These are phyloP conservation scores for Hirsutella rhossiliensis DNA, from an alignment of 2,329 filamentous ascomycete genomes.

Conservation along the genomic window DNA sequence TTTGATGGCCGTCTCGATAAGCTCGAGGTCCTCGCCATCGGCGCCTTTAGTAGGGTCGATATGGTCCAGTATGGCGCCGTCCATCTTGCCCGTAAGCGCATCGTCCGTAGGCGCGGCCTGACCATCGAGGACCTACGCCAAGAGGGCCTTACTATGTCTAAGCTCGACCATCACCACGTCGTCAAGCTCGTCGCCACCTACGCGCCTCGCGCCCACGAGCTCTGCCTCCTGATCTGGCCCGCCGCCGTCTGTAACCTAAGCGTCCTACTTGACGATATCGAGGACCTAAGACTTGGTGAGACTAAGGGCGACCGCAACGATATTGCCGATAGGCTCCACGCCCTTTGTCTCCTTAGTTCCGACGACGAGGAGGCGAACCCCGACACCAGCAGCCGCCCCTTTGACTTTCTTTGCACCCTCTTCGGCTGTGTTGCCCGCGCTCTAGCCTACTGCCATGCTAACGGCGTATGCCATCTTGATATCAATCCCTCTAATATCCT, in stretches of 20 bases:
- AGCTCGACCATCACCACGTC: slow-evolving; percentile 33
- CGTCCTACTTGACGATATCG: slow-evolving; percentile 29
- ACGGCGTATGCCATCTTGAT: slow-evolving; percentile 32
- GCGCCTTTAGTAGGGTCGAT: slow-evolving; percentile 31
- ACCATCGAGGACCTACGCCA: slow-evolving; percentile 29
- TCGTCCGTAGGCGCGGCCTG: slow-evolving; percentile 21
- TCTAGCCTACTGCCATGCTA: slow-evolving; percentile 27
- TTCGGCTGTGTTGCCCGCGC: slow-evolving; percentile 33
- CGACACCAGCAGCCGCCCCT: slow-evolving; percentile 12
- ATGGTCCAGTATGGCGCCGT: slow-evolving; percentile 28
- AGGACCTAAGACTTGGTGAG: slow-evolving; percentile 23
- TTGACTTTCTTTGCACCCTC: slow-evolving; percentile 28
- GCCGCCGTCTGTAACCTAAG: slow-evolving; percentile 33
- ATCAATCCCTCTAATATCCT: slow-evolving; percentile 37
- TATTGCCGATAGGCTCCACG: slow-evolving; percentile 23
- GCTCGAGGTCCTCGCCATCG: slow-evolving; percentile 26
- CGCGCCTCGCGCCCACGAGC: slow-evolving; percentile 23
- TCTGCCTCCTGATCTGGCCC: slow-evolving; percentile 35
- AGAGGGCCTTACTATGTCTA: slow-evolving; percentile 34
- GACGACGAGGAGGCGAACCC: slow-evolving; percentile 9
- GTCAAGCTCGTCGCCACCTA: slow-evolving; percentile 35
- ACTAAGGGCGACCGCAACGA: slow-evolving; percentile 28
- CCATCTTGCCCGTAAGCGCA: slow-evolving; percentile 32
- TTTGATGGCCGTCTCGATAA: slow-evolving; percentile 19
- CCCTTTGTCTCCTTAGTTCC: slow-evolving; percentile 25